Evolutionary conservation across 2,329 filamentous ascomycete species (phyloP).

Genomic region (Colletotrichum tamarilloi): DNA sequence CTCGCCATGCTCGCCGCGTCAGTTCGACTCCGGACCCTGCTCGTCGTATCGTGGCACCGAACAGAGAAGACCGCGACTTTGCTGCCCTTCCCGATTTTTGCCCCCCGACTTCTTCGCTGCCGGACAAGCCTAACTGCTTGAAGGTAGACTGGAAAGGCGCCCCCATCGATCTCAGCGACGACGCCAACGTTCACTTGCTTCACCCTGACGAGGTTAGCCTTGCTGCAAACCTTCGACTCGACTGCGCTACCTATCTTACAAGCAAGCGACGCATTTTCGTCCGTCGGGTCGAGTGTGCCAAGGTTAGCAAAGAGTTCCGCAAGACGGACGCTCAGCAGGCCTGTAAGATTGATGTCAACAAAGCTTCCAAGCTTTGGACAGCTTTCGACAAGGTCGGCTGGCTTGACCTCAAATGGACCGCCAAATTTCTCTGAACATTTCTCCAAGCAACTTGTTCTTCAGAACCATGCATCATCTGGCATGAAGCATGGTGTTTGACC

Average conservation of each 20-base stretch:
- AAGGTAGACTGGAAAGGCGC: constrained; percentile 91
- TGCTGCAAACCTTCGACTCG: constrained; percentile 82
- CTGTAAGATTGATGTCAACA: constrained; percentile 99
- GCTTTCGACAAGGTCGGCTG: constrained; percentile 90
- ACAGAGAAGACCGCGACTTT: constrained; percentile 87
- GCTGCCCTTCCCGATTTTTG: constrained; percentile 77
- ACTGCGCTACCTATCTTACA: constrained; percentile 88
- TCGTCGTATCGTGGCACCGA: constrained; percentile 68
- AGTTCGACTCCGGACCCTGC: constrained; percentile 62
- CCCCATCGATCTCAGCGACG: constrained; percentile 78
- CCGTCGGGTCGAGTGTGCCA: constrained; percentile 74
- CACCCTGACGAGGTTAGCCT: constrained; percentile 82
- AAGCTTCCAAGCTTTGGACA: constrained; percentile 91
- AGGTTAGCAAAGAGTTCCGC: constrained; percentile 83
- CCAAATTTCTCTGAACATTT: constrained; percentile 43
- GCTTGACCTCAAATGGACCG: constrained; percentile 69
- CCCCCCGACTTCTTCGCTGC: constrained; percentile 75
- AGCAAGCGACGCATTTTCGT: constrained; percentile 94
- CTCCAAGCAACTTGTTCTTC: not conserved
- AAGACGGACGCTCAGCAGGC: constrained; percentile 96
- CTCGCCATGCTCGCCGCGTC: constrained; percentile 46
- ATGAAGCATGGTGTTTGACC: constrained; percentile 33
- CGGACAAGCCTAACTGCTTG: constrained; percentile 74
- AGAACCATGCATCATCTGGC: constrained; percentile 37
- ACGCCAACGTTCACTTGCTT: constrained; percentile 76